Base-by-base conservation (phyloP, 495 filamentous ascomycete genomes). In the Durotheca rogersii region DNA sequence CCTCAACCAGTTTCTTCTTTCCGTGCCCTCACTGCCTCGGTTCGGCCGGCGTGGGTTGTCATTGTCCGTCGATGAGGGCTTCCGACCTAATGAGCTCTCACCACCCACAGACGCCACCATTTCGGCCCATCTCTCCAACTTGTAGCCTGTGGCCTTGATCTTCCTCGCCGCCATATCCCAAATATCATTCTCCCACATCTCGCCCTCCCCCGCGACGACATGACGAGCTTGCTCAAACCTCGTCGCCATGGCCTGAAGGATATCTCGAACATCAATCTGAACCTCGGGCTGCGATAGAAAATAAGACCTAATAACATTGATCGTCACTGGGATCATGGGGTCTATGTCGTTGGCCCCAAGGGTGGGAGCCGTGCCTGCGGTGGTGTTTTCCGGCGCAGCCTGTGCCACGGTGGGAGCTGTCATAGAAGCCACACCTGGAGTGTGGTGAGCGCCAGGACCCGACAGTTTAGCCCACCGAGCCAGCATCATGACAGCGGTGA, bases 401-500 rank as follows among this genome's bases (percentile, higher is more conserved):
- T 49, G 44, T 7, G 21, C 1, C 0, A 15, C 6, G 3, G 31
- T 12, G 1, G 36, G 9, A 14, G 23, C 3, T 11, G 43, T 16
- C 9, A 40, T n/a, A 7, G 44, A 7, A 29, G 19, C 14, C 7
- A 35, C 20, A 15, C 12, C 19, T 11, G 30, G 48, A 5, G 20
- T 34, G 25, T 34, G 30, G 17, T 25, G 43, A 12, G 46, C 21
- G 18, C 35, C 38, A 2, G 61, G 61, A 5, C 55, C 51, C 2
- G 55, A 49, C 3, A 65, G 37, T 40, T 62, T 67, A 23, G 56
- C 65, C 67, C 69, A 70, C 16, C 67, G 66, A 15, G 64, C 47
- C n/a, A 74, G 58, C 55, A 66, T 67, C 31, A 53, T 64, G 14
- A 67, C 54, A 23, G 66, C 65, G 44, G 74, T 65, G n/a, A 73